These are phyloP conservation scores for Cystoderma amianthinum DNA, from an alignment of 768 basidiomycete genomes.

Conservation along the genomic window DNA sequence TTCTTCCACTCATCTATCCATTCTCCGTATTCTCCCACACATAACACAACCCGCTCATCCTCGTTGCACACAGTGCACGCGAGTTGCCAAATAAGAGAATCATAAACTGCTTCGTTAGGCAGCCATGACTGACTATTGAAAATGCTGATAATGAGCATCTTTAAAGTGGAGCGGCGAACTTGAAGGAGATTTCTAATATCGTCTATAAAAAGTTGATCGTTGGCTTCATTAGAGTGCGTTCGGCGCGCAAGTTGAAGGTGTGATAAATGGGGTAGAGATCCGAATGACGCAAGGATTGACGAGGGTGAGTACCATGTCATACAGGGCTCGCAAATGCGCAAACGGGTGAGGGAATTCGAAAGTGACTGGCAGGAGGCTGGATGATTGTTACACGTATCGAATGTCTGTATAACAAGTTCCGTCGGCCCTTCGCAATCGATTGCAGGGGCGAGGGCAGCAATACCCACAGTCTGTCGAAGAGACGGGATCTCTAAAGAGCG, in stretches of 20 bases:
- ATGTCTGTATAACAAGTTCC: constrained; percentile 21
- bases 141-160: constrained; percentile 26
- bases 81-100: constrained; percentile 19
- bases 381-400: constrained; percentile 10
- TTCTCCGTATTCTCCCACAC: constrained; percentile 12
- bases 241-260: constrained; percentile 33
- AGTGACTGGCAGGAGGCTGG: constrained; percentile 6
- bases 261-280: constrained; percentile 25
- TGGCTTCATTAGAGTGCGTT: constrained; percentile 31
- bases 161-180: constrained; percentile 17
- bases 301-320: constrained; percentile 26
- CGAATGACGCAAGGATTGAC: constrained; percentile 23
- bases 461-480: constrained; percentile 10
- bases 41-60: constrained; percentile 17
- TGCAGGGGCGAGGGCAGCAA: constrained; percentile 7
- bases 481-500: constrained; percentile 21
- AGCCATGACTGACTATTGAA: constrained; percentile 14
- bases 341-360: constrained; percentile 22
- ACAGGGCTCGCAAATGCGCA: constrained; percentile 31
- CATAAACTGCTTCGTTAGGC: constrained; percentile 6
- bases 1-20: constrained; percentile 19
- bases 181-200: constrained; percentile 22
- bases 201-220: constrained; percentile 27
- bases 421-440: constrained; percentile 9
- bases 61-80: constrained; percentile 11